Evolutionary conservation across 768 basidiomycete species (phyloP).

Genomic region (Leucosporidium scottii): DNA sequence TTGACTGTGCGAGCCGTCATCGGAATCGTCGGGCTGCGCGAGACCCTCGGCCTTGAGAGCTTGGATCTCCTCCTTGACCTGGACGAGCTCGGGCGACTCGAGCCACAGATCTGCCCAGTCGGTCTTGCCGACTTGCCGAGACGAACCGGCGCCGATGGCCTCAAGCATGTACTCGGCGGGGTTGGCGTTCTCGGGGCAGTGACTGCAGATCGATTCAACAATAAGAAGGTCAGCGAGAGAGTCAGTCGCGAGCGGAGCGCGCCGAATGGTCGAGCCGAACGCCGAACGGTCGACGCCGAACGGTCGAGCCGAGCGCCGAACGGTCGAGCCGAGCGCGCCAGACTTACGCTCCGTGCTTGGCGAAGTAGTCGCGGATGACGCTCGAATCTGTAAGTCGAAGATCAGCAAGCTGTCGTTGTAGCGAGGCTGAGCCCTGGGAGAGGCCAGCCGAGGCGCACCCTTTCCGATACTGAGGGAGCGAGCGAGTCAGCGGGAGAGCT

Average conservation of each 20-base stretch:
- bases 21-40: neutral
- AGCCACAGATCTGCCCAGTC: constrained; percentile 85
- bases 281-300: no score
- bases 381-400: constrained; percentile 47
- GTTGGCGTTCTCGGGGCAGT: constrained; percentile 67
- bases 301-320: no score
- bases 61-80: constrained; percentile 46
- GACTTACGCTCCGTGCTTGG: constrained; percentile 54
- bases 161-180: constrained; percentile 47
- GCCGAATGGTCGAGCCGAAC: no score
- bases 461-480: constrained; percentile 50
- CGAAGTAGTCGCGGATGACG: constrained; percentile 65
- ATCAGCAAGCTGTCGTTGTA: no score
- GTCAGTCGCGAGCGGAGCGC: no score
- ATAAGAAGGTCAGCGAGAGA: constrained; percentile 2
- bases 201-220: no score
- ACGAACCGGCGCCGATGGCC: constrained; percentile 54
- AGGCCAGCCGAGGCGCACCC: neutral
- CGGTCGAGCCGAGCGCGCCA: no score
- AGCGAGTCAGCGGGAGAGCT: no score
- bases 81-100: constrained; percentile 55
- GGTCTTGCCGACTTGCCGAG: constrained; percentile 62
- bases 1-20: neutral
- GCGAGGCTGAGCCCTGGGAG: no score
- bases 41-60: constrained; percentile 41